Conservation (phyloP, 352 stramenopile species). For the Pythium biforme region DNA sequence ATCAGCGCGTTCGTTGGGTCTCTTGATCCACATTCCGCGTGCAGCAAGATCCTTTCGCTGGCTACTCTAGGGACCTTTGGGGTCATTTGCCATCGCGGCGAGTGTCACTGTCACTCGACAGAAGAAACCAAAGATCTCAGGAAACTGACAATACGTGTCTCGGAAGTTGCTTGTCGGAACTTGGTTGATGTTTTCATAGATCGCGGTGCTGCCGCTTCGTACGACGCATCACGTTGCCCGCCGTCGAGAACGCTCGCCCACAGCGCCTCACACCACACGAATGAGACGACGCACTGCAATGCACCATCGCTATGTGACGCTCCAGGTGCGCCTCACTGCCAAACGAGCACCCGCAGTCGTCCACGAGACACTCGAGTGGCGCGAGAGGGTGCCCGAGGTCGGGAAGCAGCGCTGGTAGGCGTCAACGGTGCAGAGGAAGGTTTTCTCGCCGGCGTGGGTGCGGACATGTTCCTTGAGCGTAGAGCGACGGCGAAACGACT, state of each 20-base stretch:
- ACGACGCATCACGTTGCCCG: conserved; percentile 35
- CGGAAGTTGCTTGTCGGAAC: background rate
- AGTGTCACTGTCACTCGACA: background rate
- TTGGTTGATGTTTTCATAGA: no score
- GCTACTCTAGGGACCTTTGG: background rate
- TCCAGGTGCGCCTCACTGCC: conserved; percentile 17
- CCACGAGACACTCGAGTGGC: conserved; percentile 33
- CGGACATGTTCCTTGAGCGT: conserved; percentile 75
- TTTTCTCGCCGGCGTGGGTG: conserved; percentile 75
- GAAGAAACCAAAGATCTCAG: background rate
- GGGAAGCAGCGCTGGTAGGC: conserved; percentile 63
- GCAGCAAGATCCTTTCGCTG: background rate
- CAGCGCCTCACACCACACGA: conserved; percentile 29
- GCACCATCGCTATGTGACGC: conserved; percentile 20
- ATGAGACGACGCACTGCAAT: conserved; percentile 29
- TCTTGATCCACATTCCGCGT: background rate
- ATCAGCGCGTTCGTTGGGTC: no score
- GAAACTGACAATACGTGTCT: background rate
- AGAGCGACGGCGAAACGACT: conserved; percentile 69
- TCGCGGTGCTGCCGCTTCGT: conserved; percentile 2
- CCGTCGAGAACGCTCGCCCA: conserved; percentile 56
- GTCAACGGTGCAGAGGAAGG: conserved; percentile 23
- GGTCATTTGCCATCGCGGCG: background rate
- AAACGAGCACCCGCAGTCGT: conserved; percentile 17
- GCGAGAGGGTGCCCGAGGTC: conserved; percentile 66